Conservation (phyloP, 805 yeast genomes). For the Metschnikowia santaceciliae region DNA sequence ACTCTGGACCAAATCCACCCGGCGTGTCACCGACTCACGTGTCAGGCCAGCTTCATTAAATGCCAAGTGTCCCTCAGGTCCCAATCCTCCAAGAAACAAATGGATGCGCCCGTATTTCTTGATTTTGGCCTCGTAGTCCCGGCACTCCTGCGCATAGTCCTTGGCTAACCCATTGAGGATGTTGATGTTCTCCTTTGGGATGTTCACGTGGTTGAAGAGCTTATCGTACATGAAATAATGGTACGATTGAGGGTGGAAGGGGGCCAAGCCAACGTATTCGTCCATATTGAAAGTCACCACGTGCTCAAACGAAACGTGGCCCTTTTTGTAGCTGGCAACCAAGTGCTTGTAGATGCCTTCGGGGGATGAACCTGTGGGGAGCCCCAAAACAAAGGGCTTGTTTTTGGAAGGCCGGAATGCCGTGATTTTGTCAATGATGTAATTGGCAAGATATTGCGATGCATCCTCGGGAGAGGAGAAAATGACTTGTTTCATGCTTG, state of each 20-base stretch:
- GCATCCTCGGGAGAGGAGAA: constrained; percentile 40
- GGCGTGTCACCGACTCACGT: constrained; percentile 43
- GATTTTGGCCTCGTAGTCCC: constrained; percentile 46
- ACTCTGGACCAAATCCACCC: constrained; percentile 43
- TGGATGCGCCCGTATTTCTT: constrained; percentile 46
- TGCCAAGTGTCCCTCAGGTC: constrained; percentile 60
- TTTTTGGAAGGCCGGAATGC: constrained; percentile 41
- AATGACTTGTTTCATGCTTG: constrained; percentile 15
- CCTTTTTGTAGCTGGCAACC: constrained; percentile 40
- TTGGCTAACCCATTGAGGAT: constrained; percentile 51
- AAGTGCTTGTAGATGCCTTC: constrained; percentile 49
- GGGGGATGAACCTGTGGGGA: constrained; percentile 62
- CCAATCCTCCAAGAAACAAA: constrained; percentile 55
- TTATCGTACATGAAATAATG: constrained; percentile 56
- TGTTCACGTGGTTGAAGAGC: constrained; percentile 53
- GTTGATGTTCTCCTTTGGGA: constrained; percentile 48
- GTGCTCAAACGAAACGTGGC: constrained; percentile 43
- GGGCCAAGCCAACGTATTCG: constrained; percentile 50
- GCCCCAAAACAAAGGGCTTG: constrained; percentile 51
- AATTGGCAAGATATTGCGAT: constrained; percentile 41
- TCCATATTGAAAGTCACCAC: constrained; percentile 64
- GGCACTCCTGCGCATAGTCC: constrained; percentile 45
- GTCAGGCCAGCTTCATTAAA: constrained; percentile 55
- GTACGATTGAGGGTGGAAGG: constrained; percentile 48
- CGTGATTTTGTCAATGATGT: constrained; percentile 43